Conservation (phyloP, 768 basidiomycete species). For the Suillus luteus region DNA sequence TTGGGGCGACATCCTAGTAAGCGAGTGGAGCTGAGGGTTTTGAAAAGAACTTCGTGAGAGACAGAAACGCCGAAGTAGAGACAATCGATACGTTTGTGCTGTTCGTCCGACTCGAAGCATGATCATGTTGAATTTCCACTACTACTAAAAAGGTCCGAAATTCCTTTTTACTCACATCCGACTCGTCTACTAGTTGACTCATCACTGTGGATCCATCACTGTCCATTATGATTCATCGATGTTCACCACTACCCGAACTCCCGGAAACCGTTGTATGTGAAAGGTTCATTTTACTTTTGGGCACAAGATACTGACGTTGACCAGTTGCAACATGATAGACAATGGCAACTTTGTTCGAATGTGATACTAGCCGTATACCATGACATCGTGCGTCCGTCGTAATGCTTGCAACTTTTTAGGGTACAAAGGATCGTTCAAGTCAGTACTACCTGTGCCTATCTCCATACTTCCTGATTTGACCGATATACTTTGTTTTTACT, state of each 20-base stretch:
- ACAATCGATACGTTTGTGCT: not conserved
- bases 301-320: not conserved
- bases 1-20: conserved; percentile 16
- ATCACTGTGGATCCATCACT: too few species aligned
- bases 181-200: too few species aligned
- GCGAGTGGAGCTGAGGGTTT: not conserved
- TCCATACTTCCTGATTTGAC: not conserved
- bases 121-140: too few species aligned
- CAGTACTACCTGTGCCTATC: not conserved
- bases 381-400: too few species aligned
- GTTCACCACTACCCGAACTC: not conserved
- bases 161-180: not conserved
- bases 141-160: not conserved
- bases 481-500: not conserved
- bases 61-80: conserved; percentile 5
- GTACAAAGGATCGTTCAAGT: too few species aligned
- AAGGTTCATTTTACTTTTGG: not conserved
- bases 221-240: not conserved
- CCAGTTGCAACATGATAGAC: too few species aligned
- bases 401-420: too few species aligned
- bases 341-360: too few species aligned
- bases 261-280: not conserved
- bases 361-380: too few species aligned
- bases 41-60: not conserved
- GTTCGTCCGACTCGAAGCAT: not conserved